Evolutionary conservation across 2,329 filamentous ascomycete genomes (phyloP), one percentile per base, ranked within the genome.

Genomic region (Aspergillus pseudoterreus): DNA sequence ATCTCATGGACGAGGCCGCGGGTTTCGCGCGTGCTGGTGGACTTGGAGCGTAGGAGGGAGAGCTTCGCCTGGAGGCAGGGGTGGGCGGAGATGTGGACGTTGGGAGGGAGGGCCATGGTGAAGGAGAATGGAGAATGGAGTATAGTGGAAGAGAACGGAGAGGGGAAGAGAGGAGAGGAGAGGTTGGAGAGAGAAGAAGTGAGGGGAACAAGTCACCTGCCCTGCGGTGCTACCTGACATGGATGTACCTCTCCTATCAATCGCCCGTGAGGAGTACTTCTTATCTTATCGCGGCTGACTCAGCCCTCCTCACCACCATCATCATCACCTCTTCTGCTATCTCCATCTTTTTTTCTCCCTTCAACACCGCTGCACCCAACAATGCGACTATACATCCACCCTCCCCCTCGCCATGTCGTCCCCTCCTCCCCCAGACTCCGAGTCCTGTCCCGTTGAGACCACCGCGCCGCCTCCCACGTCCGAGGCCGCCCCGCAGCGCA

Each of bases 1-100:
- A 97, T 95, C 57, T 97, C 92, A 68, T 96, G 85, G 55, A 96
- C 82, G 45, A 97, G 79, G 6, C 81, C 74, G 72, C 92, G 91
- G 60, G 90, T 91, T 50, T 96, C 89, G 53, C 85, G 81, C 3
- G 89, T 79, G 53, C 79, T 82, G 46, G 88, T 84, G 39, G 77
- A 79, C 51, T 82, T 78, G 38, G 89, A 94, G 54, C 92, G 87
- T 43, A 97, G 83, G 75, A 94, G 89, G 61, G 88, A 92, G 64
- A 97, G 84, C 78, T 97, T 97, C 61, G 88, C 90, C 63, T 82
- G 79, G 39, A 96, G 80, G 72, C 90, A 95, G 33, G 92, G 92
- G 71, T 97, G 92, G 14, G 77, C 77, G 36, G 91, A 96, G 68
- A 96, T 76, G 74, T 94, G 90, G 33, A 83, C 76, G 65, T 84